These are phyloP conservation scores for Fonsecaea pugnacius DNA, from an alignment of 2,329 filamentous ascomycete genomes.

Conservation along the genomic window DNA sequence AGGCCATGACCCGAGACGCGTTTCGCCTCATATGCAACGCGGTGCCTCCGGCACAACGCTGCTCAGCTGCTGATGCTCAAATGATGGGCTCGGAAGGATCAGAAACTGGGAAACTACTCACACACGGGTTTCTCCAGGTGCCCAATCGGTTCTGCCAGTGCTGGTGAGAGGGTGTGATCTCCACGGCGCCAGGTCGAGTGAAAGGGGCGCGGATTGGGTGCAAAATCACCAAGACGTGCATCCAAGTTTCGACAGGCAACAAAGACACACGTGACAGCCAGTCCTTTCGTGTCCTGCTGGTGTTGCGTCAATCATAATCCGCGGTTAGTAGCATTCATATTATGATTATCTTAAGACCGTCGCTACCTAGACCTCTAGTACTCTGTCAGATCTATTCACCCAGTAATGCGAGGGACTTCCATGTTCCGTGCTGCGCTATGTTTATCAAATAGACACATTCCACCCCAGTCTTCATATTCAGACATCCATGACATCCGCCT, in stretches of 20 bases:
- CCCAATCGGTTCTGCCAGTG: constrained; percentile 22
- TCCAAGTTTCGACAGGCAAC: not conserved
- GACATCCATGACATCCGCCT: constrained; percentile 1
- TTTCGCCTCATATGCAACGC: constrained; percentile 24
- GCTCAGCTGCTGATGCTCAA: constrained; percentile 5
- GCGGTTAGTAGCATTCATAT: not conserved
- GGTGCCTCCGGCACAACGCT: not conserved
- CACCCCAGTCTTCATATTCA: not conserved
- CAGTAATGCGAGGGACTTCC: not conserved
- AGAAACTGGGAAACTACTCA: constrained; percentile 22
- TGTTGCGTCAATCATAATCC: not conserved
- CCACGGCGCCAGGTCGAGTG: not conserved
- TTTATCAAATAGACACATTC: not conserved
- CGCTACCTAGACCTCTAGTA: not conserved
- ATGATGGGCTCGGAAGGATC: constrained; percentile 9
- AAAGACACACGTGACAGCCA: not conserved
- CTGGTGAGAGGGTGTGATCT: constrained; percentile 5
- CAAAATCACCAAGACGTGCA: not conserved
- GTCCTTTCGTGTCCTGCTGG: not conserved
- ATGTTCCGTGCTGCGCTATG: not conserved
- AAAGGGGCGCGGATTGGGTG: not conserved
- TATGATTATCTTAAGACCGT: not conserved
- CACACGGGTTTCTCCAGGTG: constrained; percentile 15
- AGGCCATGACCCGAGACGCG: constrained; percentile 27
- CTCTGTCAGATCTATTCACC: not conserved